These are phyloP conservation scores for Vigna unguiculata DNA, from an alignment of 306 rosid species.

Conservation along the genomic window DNA sequence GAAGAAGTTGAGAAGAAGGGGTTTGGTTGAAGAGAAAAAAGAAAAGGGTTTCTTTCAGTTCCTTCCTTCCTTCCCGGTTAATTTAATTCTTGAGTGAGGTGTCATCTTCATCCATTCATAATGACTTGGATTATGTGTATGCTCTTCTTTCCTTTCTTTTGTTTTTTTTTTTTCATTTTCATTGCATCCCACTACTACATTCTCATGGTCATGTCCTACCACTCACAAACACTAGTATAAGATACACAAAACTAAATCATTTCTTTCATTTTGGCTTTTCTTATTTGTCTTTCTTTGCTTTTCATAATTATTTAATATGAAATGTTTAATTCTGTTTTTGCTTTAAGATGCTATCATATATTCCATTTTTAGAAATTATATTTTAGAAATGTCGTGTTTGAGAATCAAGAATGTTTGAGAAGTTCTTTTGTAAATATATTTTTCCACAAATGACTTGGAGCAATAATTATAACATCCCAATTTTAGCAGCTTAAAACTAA, in stretches of 20 bases:
- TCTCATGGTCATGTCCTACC: not conserved
- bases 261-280: not conserved
- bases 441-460: too few species aligned
- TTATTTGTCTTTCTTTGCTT: not conserved
- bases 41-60: not conserved
- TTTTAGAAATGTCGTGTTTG: too few species aligned
- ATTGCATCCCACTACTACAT: not conserved
- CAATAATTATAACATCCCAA: too few species aligned
- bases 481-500: too few species aligned
- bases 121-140: too few species aligned
- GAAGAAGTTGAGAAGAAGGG: too few species aligned
- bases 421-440: too few species aligned
- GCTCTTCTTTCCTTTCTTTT: not conserved
- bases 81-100: constrained; percentile 40
- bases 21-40: not conserved
- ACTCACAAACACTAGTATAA: not conserved
- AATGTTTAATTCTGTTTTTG: not conserved
- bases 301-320: not conserved
- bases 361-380: not conserved
- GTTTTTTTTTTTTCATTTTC: not conserved
- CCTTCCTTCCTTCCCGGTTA: constrained; percentile 27
- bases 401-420: too few species aligned
- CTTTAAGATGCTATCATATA: too few species aligned
- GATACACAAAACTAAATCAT: not conserved
- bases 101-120: constrained; percentile 34